Base-by-base conservation (phyloP, 768 basidiomycete genomes). In the Gymnopilus junonius region DNA sequence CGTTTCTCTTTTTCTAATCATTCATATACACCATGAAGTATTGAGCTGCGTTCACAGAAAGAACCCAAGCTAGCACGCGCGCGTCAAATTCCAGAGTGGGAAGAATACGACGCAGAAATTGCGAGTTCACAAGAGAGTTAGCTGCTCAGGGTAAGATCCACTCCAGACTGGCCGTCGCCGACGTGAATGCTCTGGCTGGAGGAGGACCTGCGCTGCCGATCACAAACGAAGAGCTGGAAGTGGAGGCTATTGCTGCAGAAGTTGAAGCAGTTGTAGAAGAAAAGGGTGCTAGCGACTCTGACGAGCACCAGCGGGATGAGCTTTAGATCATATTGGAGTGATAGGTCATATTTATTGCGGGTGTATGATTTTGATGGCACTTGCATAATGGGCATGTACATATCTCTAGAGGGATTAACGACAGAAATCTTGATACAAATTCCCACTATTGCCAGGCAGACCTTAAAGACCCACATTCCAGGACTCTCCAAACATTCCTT, bases 1-100 rank as follows among this genome's bases (percentile, higher is more conserved):
- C 63, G 87, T 80, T 27, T 11, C 25, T 8, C 32, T 25, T 50
- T 37, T 32, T 34, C 42, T 20, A 7, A 21, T 37, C 27, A 48
- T 20, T 17, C 12, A 31, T 17, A 15, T 66, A 72, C 40, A 7
- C n/a, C 11, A 20, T 42, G 40, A 42, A 29, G 29, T 54, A 37
- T 57, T 12, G 21, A 48, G 32, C 32, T 48, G 21, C 27, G 10
- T 29, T 25, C 42, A 34, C 79, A 97, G 93, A 97, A 99, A 89
- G 97, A 99, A 72, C 96, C 96, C 5, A 99, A 99, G 74, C 83
- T 99, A 5, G 85, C 89, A 3, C 87, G 97, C 23, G 97, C 97
- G 3, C 87, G 96, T 37, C 89, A 95, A 69, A 97, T 99, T 56
- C 97, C 97, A 0, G 97, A 99, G 73, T 99, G 97, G 97, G 95